These are phyloP conservation scores for Hymenoscyphus repandus DNA, from an alignment of 2,329 filamentous ascomycete genomes.

Conservation along the genomic window DNA sequence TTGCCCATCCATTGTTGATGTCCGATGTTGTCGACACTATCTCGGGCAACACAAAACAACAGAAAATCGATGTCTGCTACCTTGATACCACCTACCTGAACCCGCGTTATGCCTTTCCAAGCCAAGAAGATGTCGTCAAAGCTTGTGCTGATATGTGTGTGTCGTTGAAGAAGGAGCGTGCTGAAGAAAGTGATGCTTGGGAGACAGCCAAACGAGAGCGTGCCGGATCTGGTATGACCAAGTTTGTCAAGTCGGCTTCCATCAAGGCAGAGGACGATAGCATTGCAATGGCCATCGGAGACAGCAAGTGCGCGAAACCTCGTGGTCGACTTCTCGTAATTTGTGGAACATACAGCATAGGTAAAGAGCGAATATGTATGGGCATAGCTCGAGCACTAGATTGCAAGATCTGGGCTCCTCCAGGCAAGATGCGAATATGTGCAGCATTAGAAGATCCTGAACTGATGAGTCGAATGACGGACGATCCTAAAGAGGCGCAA, in stretches of 20 bases:
- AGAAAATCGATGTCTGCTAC: constrained; percentile 93
- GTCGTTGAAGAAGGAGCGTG: constrained; percentile 63
- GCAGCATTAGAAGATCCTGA: constrained; percentile 81
- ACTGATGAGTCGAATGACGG: constrained; percentile 70
- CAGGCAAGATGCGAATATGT: constrained; percentile 79
- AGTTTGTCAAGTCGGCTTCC: constrained; percentile 47
- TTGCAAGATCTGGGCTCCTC: constrained; percentile 83
- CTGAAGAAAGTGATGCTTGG: constrained; percentile 50
- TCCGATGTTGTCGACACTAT: constrained; percentile 68
- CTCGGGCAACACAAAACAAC: constrained; percentile 67
- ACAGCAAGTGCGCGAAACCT: constrained; percentile 32
- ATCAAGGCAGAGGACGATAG: constrained; percentile 25
- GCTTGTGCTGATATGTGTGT: constrained; percentile 85
- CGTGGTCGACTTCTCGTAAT: constrained; percentile 77
- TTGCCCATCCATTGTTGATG: constrained; percentile 74
- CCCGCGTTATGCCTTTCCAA: constrained; percentile 90
- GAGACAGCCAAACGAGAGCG: constrained; percentile 50
- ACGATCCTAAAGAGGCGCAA: constrained; percentile 76
- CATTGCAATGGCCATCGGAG: constrained; percentile 19
- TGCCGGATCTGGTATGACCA: constrained; percentile 54
- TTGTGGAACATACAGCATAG: constrained; percentile 95
- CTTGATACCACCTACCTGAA: constrained; percentile 96
- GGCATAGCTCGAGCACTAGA: constrained; percentile 82
- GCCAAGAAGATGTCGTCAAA: constrained; percentile 78
- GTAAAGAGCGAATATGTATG: constrained; percentile 92